Evolutionary conservation across 768 basidiomycete species (phyloP).

Genomic region (Pulveroboletus ravenelii): DNA sequence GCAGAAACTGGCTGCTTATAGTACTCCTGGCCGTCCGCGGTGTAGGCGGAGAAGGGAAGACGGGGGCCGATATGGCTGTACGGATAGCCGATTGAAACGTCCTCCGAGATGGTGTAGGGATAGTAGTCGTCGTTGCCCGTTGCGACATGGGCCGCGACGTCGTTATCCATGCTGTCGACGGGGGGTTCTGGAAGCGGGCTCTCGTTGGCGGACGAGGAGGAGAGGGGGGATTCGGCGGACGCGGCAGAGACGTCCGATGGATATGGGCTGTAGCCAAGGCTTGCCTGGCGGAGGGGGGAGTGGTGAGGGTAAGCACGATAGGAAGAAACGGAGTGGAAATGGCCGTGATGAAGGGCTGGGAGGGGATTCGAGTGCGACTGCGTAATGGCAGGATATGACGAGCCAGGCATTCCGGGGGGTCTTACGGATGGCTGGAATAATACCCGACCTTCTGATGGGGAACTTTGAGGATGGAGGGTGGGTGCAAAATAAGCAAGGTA

Average conservation of each 20-base stretch:
- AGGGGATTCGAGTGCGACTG: conserved; percentile 18
- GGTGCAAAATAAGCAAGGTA: conserved; percentile 23
- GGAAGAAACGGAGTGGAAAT: conserved; percentile 4
- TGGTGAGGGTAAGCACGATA: conserved; percentile 18
- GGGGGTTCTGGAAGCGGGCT: conserved; percentile 38
- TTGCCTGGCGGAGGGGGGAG: conserved; percentile 12
- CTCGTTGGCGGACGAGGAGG: conserved; percentile 36
- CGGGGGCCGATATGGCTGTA: conserved; percentile 23
- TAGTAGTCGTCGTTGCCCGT: conserved; percentile 27
- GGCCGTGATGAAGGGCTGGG: background rate
- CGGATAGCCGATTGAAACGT: conserved; percentile 17
- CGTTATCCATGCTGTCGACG: conserved; percentile 32
- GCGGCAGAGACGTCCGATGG: conserved; percentile 35
- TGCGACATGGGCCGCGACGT: conserved; percentile 23
- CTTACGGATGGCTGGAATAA: conserved; percentile 7
- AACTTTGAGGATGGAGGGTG: conserved; percentile 5
- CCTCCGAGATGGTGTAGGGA: conserved; percentile 24
- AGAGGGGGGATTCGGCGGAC: conserved; percentile 36
- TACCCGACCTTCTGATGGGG: conserved; percentile 2
- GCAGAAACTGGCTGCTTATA: conserved; percentile 34
- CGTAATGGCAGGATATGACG: conserved; percentile 18
- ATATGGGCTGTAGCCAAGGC: conserved; percentile 32
- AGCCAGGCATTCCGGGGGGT: conserved; percentile 22
- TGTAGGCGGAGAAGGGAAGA: conserved; percentile 22
- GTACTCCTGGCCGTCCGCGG: conserved; percentile 19